Conservation (phyloP, 2,329 filamentous ascomycete species). For the Penicillium griseofulvum region DNA sequence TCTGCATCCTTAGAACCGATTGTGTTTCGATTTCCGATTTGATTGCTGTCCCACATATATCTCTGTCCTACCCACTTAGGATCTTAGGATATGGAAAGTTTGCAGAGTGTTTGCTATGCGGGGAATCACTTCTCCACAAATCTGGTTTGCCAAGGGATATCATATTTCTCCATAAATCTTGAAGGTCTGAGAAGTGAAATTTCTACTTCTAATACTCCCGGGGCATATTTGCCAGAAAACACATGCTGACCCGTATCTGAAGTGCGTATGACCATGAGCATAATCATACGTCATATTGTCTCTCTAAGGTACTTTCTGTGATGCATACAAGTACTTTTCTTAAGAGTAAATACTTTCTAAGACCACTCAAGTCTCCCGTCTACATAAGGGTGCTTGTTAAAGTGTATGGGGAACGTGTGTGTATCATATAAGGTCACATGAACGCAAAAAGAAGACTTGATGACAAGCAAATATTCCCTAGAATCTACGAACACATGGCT, state of each 20-base stretch:
- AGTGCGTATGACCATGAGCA: background rate
- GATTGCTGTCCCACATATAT: background rate
- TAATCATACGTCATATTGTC: background rate
- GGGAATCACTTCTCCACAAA: background rate
- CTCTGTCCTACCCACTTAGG: no score
- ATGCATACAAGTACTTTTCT: no score
- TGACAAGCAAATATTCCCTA: background rate
- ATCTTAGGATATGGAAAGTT: background rate
- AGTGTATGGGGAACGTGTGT: no score
- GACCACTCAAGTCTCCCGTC: background rate
- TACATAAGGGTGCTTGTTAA: no score
- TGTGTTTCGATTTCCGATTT: background rate
- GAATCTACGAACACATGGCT: background rate
- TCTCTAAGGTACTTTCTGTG: background rate
- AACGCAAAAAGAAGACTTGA: background rate
- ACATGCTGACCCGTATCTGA: background rate
- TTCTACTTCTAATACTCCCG: background rate
- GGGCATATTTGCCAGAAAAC: background rate
- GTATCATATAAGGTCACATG: background rate
- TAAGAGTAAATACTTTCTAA: no score
- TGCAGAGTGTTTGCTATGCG: background rate
- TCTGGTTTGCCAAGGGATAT: background rate
- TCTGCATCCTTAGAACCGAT: background rate
- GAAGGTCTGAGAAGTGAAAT: no score
- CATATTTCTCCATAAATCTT: background rate